Evolutionary conservation across 495 filamentous ascomycete genomes (phyloP).

Genomic region (Penicillium fimorum): DNA sequence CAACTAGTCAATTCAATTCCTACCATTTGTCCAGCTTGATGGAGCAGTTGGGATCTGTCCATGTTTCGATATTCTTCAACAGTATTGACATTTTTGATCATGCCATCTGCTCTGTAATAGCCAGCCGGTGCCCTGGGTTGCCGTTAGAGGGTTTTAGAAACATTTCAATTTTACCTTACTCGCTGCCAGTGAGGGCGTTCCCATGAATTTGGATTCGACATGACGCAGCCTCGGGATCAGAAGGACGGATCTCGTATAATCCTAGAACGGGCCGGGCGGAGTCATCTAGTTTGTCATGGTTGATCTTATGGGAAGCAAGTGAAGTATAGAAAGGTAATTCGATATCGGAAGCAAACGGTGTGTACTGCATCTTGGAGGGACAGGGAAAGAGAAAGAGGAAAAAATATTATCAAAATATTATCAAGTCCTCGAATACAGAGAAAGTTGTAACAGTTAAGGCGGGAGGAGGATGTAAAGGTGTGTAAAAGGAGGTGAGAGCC

Average conservation of each 20-base stretch:
- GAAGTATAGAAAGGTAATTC: conserved; percentile 92
- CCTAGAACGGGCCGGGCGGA: conserved; percentile 85
- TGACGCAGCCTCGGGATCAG: conserved; percentile 65
- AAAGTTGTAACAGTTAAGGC: not conserved
- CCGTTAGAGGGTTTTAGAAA: conserved; percentile 8
- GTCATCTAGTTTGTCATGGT: conserved; percentile 93
- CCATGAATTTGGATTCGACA: conserved; percentile 86
- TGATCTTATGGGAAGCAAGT: conserved; percentile 85
- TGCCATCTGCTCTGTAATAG: conserved; percentile 81
- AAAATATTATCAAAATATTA: not conserved
- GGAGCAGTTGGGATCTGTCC: conserved; percentile 70
- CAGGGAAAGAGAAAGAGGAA: not conserved
- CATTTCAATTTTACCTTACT: conserved; percentile 55
- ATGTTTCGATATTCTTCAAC: conserved; percentile 84
- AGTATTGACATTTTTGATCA: conserved; percentile 94
- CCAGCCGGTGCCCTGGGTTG: conserved; percentile 63
- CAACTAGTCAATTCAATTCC: conserved; percentile 17
- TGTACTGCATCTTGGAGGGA: conserved; percentile 54
- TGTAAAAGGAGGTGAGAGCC: not conserved
- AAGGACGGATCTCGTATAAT: conserved; percentile 77
- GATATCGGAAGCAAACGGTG: conserved; percentile 87
- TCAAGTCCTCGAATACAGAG: not conserved
- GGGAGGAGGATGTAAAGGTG: not conserved
- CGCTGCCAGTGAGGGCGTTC: conserved; percentile 75
- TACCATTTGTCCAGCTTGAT: conserved; percentile 73